These are phyloP conservation scores for Penicillium nucicola DNA, from an alignment of 495 filamentous ascomycete species.

Conservation along the genomic window DNA sequence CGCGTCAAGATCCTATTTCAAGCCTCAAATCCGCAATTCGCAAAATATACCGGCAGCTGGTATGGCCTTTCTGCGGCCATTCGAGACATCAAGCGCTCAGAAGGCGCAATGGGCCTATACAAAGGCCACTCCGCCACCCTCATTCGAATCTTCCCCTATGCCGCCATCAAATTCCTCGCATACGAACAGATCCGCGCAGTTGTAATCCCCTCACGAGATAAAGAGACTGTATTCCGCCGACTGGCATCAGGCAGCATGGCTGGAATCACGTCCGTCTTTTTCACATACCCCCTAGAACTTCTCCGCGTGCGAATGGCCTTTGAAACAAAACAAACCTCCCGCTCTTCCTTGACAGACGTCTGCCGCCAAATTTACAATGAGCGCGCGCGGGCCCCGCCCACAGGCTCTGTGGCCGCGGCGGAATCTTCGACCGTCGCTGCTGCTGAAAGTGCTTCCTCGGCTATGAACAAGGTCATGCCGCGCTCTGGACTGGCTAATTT, in stretches of 20 bases:
- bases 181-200: conserved; percentile 89
- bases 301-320: conserved; percentile 91
- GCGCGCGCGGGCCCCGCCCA: conserved; percentile 36
- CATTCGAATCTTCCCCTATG: conserved; percentile 94
- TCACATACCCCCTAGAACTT: conserved; percentile 92
- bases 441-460: conserved; percentile 33
- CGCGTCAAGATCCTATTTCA: conserved; percentile 99
- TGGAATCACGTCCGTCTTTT: conserved; percentile 86
- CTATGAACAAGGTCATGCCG: conserved; percentile 47
- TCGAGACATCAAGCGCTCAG: conserved; percentile 71
- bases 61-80: conserved; percentile 73
- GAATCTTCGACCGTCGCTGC: conserved; percentile 29
- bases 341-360: conserved; percentile 65
- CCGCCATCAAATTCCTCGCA: conserved; percentile 93
- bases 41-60: conserved; percentile 88
- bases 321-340: conserved; percentile 71
- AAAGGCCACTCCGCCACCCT: conserved; percentile 93
- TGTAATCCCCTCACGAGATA: conserved; percentile 62
- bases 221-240: conserved; percentile 79
- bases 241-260: conserved; percentile 77
- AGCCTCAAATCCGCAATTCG: conserved; percentile 87
- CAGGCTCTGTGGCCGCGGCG: conserved; percentile 18
- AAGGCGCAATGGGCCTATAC: conserved; percentile 75
- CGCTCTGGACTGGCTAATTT: conserved; percentile 79
- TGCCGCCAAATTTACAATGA: conserved; percentile 85